Evolutionary conservation across 2,329 filamentous ascomycete genomes (phyloP), one percentile per base, ranked within the genome.

Genomic region (Alternaria triticimaculans): DNA sequence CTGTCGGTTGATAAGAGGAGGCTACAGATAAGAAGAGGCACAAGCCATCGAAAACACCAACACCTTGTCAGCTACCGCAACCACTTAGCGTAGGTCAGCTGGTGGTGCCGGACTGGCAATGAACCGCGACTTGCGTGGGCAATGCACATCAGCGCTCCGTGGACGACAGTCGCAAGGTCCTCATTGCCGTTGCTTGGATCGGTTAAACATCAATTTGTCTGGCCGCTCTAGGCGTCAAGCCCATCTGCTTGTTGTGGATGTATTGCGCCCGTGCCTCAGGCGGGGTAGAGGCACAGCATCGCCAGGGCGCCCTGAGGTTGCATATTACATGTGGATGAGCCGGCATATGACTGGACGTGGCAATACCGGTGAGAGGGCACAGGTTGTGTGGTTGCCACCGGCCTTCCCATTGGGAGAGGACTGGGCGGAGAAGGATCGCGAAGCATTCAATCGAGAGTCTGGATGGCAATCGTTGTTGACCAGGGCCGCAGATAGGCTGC

Each of bases 331-430:
- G 26, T 69, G 66, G 62, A 50, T 25, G 28, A 21, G 53, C 50
- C 58, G 57, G 55, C 51, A 67, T 57, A 50, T 57, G 44, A 73
- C 60, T 70, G 70, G 68, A 62, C 59, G 50, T 59, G 55, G 46
- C 58, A 43, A 51, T 53, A 71, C 68, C 71, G 71, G 66, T 67
- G 60, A 70, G 68, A 58, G 49, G 62, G 58, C 60, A 63, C 62
- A 64, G 53, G 60, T 37, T 55, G 55, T 53, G 63, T 67, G 68
- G 60, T 33, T 51, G 41, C 18, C 55, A 58, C 46, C 46, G 33
- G 54, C 44, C 18, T 55, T 53, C 46, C 33, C 11, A 78, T 74
- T 76, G 70, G 75, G 69, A 67, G 60, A 72, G 55, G 62, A 66
- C 62, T 58, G 65, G 43, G 63, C 37, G 46, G 55, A 62, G 57